A percentile compares a stretch with the other conserved stretches of the same genome.
Evolutionary conservation across 2,329 filamentous ascomycete genomes (phyloP).

Genomic region (Elsinoe fawcettii): DNA sequence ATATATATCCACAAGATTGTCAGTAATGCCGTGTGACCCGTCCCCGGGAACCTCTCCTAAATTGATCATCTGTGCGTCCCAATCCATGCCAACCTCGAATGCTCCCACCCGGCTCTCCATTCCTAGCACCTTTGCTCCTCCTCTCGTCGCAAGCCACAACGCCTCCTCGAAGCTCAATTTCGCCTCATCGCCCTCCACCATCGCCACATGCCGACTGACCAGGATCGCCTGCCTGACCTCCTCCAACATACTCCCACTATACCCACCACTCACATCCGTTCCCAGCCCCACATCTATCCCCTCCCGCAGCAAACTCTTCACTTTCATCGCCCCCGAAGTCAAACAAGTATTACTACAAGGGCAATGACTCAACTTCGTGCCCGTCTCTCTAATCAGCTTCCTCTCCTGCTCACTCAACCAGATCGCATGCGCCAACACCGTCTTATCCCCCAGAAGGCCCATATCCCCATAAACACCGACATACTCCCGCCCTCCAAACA

Average conservation of each 20-base stretch:
- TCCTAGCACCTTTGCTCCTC: constrained; percentile 75
- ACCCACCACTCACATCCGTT: constrained; percentile 86
- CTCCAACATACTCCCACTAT: constrained; percentile 71
- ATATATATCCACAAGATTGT: constrained; percentile 74
- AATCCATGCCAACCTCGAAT: constrained; percentile 81
- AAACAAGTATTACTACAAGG: constrained; percentile 79
- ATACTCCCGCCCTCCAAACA: constrained; percentile 62
- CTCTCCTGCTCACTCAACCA: constrained; percentile 65
- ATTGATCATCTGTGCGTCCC: constrained; percentile 70
- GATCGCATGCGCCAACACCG: constrained; percentile 78
- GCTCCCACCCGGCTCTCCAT: constrained; percentile 64
- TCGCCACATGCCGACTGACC: constrained; percentile 64
- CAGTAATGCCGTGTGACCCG: constrained; percentile 33
- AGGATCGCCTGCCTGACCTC: constrained; percentile 74
- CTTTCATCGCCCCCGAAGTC: constrained; percentile 67
- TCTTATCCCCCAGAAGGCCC: constrained; percentile 61
- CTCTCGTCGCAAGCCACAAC: constrained; percentile 77
- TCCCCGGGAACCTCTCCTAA: constrained; percentile 19
- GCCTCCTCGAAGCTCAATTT: constrained; percentile 81
- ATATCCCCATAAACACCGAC: constrained; percentile 69
- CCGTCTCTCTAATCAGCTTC: constrained; percentile 51
- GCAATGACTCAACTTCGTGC: constrained; percentile 71
- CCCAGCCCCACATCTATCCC: constrained; percentile 78
- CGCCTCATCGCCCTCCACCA: constrained; percentile 40
- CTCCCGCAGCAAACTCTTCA: constrained; percentile 64